phyloP scores from a whole-genome alignment of 163 green algal genomes.

The Scenedesmus sp. region DNA sequence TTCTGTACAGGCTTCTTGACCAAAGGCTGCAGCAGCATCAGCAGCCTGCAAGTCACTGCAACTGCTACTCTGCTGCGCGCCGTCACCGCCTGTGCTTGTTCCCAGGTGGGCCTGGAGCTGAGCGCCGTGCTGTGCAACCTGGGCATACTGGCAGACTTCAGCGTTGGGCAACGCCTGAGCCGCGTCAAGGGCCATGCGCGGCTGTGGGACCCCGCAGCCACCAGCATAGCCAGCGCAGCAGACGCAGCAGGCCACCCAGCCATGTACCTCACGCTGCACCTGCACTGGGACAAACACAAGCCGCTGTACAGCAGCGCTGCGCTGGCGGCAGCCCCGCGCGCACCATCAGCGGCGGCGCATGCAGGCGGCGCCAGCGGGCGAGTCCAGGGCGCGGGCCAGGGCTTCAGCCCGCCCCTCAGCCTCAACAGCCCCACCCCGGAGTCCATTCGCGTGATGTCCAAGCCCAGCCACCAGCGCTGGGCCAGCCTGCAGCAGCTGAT shows the following conservation, averaged over 20 bases:
- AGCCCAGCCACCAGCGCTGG: slow-evolving; percentile 29
- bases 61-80: neutral
- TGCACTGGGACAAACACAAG: slow-evolving; percentile 42
- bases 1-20: too few species aligned
- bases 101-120: slow-evolving; percentile 45
- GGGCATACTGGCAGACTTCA: slow-evolving; percentile 36
- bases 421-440: slow-evolving; percentile 35
- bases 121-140: slow-evolving; percentile 14
- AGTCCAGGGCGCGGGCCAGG: neutral
- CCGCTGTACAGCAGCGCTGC: slow-evolving; percentile 21
- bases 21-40: too few species aligned
- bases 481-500: slow-evolving; percentile 36
- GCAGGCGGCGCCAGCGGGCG: neutral
- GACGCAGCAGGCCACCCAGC: slow-evolving; percentile 32
- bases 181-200: slow-evolving; percentile 14
- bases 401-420: slow-evolving; percentile 10
- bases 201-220: slow-evolving; percentile 13
- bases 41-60: neutral
- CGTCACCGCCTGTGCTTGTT: neutral
- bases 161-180: neutral
- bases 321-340: slow-evolving; percentile 32
- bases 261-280: slow-evolving; percentile 49
- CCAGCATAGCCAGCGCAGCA: neutral
- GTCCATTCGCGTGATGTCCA: slow-evolving; percentile 25
- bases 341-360: neutral